A percentile compares a stretch with the other conserved stretches of the same genome.
phyloP scores from a whole-genome alignment of 495 filamentous ascomycete genomes.

The Aspergillus baeticus region DNA sequence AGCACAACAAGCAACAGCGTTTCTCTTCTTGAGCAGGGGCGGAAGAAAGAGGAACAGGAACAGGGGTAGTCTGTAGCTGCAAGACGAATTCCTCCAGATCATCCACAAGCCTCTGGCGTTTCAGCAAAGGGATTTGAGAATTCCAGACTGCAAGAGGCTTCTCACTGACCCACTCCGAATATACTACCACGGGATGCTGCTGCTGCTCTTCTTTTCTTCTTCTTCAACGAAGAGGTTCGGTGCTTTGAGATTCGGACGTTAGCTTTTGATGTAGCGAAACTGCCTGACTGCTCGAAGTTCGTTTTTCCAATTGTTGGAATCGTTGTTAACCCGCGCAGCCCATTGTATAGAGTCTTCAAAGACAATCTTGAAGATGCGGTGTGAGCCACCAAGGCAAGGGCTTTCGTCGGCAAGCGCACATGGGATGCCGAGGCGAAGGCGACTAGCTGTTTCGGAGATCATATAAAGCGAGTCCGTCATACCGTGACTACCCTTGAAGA shows the following conservation, averaged over 20 bases:
- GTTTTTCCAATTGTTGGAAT: constrained; percentile 10
- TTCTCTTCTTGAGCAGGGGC: background rate
- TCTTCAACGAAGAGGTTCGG: constrained; percentile 7
- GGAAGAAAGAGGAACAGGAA: constrained; percentile 2
- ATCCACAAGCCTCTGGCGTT: constrained; percentile 12
- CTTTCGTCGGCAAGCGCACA: constrained; percentile 14
- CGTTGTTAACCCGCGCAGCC: constrained; percentile 13
- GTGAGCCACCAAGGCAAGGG: constrained; percentile 13
- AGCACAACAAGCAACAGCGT: constrained; percentile 5
- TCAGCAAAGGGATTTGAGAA: constrained; percentile 7
- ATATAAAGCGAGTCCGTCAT: background rate
- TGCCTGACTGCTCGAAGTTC: constrained; percentile 11
- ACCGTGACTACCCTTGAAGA: background rate
- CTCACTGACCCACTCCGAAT: constrained; percentile 20
- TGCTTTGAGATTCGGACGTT: constrained; percentile 9
- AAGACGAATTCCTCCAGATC: constrained; percentile 17
- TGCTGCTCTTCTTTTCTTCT: no score
- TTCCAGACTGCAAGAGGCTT: constrained; percentile 17
- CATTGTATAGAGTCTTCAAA: constrained; percentile 20
- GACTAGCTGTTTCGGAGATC: constrained; percentile 1
- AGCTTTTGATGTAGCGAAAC: constrained; percentile 13
- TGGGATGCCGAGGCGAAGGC: constrained; percentile 8
- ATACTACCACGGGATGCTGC: constrained; percentile 15
- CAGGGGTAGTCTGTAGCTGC: constrained; percentile 16
- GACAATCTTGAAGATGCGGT: constrained; percentile 15